phyloP scores from a whole-genome alignment of 2,329 filamentous ascomycete species.

The Botrytis squamosa region DNA sequence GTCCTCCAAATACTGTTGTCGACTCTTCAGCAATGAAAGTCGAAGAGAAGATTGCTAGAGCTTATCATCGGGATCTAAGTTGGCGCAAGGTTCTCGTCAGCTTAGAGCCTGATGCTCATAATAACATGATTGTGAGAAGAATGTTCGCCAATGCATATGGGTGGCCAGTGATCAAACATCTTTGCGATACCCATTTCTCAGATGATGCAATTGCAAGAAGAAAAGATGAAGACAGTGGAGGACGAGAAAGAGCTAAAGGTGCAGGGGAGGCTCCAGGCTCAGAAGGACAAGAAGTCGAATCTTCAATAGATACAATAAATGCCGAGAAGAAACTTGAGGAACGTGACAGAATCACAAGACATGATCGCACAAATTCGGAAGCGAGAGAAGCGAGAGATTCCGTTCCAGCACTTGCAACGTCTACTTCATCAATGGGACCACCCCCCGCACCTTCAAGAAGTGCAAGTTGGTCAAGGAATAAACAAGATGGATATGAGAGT shows the following conservation, averaged over 20 bases:
- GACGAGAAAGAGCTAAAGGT: slow-evolving; percentile 67
- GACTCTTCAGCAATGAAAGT: slow-evolving; percentile 76
- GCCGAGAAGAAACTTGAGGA: slow-evolving; percentile 1
- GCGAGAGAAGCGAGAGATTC: slow-evolving; percentile 46
- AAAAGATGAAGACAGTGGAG: slow-evolving; percentile 65
- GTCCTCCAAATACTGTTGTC: slow-evolving; percentile 47
- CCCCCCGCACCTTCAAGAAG: slow-evolving; percentile 9
- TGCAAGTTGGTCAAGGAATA: neutral
- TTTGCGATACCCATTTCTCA: slow-evolving; percentile 92
- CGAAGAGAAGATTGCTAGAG: slow-evolving; percentile 95
- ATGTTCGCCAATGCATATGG: slow-evolving; percentile 98
- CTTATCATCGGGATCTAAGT: slow-evolving; percentile 85
- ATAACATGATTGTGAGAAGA: slow-evolving; percentile 94
- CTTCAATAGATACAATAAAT: slow-evolving; percentile 8
- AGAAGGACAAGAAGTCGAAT: slow-evolving; percentile 66
- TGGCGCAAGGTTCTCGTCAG: slow-evolving; percentile 98
- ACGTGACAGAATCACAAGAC: slow-evolving; percentile 36
- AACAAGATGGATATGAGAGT: slow-evolving; percentile 45
- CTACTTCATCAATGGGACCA: slow-evolving; percentile 23
- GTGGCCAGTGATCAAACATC: slow-evolving; percentile 93
- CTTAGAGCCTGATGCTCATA: slow-evolving; percentile 94
- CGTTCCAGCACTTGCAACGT: slow-evolving; percentile 35
- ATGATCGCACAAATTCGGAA: slow-evolving; percentile 48
- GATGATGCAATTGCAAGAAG: slow-evolving; percentile 66
- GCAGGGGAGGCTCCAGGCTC: slow-evolving; percentile 55